Evolutionary conservation across 2,329 filamentous ascomycete genomes (phyloP), one percentile per base, ranked within the genome.

Genomic region (Pestalotiopsis sp.): DNA sequence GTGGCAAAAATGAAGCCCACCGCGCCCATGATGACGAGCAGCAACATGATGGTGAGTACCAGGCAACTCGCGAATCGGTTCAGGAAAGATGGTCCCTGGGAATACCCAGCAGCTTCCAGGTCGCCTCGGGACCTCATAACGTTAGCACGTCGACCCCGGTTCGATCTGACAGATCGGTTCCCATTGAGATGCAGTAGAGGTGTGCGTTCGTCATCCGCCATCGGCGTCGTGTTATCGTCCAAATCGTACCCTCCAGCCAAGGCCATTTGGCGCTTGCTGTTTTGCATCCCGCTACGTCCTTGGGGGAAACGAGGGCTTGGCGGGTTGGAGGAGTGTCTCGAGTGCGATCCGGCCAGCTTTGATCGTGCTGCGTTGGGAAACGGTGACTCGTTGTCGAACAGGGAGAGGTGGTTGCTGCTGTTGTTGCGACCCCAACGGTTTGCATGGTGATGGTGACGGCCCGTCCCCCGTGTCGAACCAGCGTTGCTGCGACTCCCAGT

Each of bases 1-100:
- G 95, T 95, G 60, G 94, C 93, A 80, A 98, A 92, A 80, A 98
- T 90, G 79, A 98, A 96, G 25, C 92, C 93, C 49, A 96, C 91
- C 11, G 93, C 92, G 57, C 93, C 93, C n/a, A 94, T 91, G 62
- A 97, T 88, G 57, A 98, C 88, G 17, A 97, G 83, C 49, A 96
- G 81, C 25, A 98, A 82, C 82, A 98, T 90, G 71, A 97, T 86
- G 2, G 91, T 90, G n/a, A 97, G 87, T 13, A 97, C 88, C 12
- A 97, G 84, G 77, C 94, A 98, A 67, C 94, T 93, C n/a, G 94
- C 93, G 75, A 94, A 93, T 41, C 92, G 90, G 73, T 89, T 84
- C 79, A 92, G 78, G 82, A 92, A 87, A 74, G 92, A 85, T 27
- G 88, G 88, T 63, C 86, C 83, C 66, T 88, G 85, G 64, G 88